Evolutionary conservation across 169 alveolate species (phyloP), one percentile per base, ranked within the genome.

Genomic region (Eimeria falciformis): DNA sequence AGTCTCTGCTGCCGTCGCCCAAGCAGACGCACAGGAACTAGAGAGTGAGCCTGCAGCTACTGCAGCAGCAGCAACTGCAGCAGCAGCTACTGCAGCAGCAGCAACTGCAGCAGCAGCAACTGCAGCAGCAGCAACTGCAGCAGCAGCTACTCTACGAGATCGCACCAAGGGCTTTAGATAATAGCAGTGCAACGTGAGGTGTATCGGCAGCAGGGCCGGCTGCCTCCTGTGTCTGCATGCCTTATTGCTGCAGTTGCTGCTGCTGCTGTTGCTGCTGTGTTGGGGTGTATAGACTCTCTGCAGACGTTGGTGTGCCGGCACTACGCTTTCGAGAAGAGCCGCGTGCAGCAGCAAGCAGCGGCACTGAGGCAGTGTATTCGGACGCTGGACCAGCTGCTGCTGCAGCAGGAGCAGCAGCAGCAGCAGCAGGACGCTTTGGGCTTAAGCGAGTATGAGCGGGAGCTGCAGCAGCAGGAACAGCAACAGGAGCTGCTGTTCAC

Each of bases 331-430:
- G 92, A 86, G 77, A 86, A 86, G 86, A 71, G 62, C 18, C 92
- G 92, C 45, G 75, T 86, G 65, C 92, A 86, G 86, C 92, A 86
- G 92, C 92, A 86, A n/a, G 92, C 79, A 45, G 85, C 62, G 68
- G 55, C 65, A 3, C 56, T 86, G 56, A 75, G 55, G 17, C 92
- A 86, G 27, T 71, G 86, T 65, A 69, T 69, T 75, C 79, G 65
- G 27, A 33, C 43, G 23, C 62, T 86, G 23, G 86, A 68, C 21
- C 4, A 12, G 62, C 71, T 65, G 73, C 84, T 45, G 73, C 78
- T n/a, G 78, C 91, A 40, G 25, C 91, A 18, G 65, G 81, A 18
- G 77, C 50, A n/a, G 71, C 68, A 47, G 88, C 88, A 45, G 90
- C 78, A 21, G 78, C 43, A 47, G 90, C 58, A 23, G 21, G 27